These are phyloP conservation scores for Crataegus laevigata DNA, from an alignment of 306 rosid species.

Conservation along the genomic window DNA sequence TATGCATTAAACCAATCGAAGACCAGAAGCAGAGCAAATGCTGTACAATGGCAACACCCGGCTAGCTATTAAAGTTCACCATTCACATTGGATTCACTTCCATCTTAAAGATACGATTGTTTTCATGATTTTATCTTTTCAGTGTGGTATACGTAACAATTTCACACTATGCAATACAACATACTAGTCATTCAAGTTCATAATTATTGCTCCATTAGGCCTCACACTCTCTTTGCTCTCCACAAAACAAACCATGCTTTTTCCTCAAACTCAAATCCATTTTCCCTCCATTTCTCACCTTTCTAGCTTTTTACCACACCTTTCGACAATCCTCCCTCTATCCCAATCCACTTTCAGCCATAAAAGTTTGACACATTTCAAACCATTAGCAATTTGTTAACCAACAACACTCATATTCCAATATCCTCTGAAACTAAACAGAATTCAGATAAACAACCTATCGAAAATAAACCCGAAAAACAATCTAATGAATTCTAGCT, in stretches of 20 bases:
- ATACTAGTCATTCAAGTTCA: not conserved
- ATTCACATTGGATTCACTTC: not conserved
- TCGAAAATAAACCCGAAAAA: not conserved
- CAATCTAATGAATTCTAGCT: conserved; percentile 2
- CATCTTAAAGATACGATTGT: not conserved
- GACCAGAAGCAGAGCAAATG: not conserved
- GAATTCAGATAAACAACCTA: not conserved
- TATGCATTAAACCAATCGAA: not conserved
- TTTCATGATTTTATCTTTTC: not conserved
- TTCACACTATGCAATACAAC: not conserved
- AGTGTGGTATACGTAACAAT: not conserved
- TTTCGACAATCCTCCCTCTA: not conserved
- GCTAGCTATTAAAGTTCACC: not conserved
- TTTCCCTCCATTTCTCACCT: not conserved
- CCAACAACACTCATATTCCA: not conserved
- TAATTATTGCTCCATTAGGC: not conserved
- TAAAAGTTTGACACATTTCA: not conserved
- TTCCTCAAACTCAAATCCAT: not conserved
- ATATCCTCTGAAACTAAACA: not conserved
- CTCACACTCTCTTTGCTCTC: not conserved
- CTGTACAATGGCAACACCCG: not conserved
- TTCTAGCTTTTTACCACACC: not conserved
- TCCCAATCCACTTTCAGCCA: not conserved
- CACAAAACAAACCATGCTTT: not conserved
- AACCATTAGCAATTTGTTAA: not conserved